phyloP scores from a whole-genome alignment of 148 eudicot species.

The Nyssa sinensis region DNA sequence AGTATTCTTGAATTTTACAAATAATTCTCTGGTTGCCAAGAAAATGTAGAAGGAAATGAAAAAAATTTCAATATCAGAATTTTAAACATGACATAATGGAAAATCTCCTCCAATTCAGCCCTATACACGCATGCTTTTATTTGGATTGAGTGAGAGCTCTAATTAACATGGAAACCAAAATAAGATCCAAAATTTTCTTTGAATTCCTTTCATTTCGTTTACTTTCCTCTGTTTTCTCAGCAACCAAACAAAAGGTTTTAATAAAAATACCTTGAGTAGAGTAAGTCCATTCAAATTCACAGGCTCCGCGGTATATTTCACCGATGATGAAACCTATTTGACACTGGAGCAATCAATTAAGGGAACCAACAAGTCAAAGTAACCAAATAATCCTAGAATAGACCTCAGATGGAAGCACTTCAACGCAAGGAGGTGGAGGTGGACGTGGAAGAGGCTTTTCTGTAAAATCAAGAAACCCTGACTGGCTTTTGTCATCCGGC shows the following conservation, averaged over 20 bases:
- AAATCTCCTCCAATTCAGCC: not conserved
- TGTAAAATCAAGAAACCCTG: conserved; percentile 47
- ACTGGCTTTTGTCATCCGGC: conserved; percentile 32
- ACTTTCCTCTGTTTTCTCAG: too few relatives aligned
- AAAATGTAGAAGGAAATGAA: not conserved
- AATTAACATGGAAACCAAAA: not conserved
- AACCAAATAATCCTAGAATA: not conserved
- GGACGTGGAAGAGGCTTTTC: conserved; percentile 47
- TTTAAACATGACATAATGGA: not conserved
- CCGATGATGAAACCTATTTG: conserved; percentile 53
- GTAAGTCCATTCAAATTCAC: conserved; percentile 60
- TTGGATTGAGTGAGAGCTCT: not conserved
- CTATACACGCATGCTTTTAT: not conserved
- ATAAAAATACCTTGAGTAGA: conserved; percentile 62
- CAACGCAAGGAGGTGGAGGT: conserved; percentile 80
- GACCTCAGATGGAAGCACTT: conserved; percentile 76
- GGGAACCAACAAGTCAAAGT: too few relatives aligned
- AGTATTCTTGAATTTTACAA: not conserved
- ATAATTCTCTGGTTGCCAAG: not conserved
- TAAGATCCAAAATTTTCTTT: too few relatives aligned
- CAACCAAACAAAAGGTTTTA: not conserved
- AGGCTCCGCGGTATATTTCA: conserved; percentile 63
- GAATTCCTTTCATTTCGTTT: too few relatives aligned
- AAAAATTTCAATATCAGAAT: not conserved
- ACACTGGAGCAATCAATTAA: not conserved